A percentile compares a stretch with the other conserved stretches of the same genome.
Conservation (phyloP, 2,329 filamentous ascomycete species). For the Aspergillus sp. region DNA sequence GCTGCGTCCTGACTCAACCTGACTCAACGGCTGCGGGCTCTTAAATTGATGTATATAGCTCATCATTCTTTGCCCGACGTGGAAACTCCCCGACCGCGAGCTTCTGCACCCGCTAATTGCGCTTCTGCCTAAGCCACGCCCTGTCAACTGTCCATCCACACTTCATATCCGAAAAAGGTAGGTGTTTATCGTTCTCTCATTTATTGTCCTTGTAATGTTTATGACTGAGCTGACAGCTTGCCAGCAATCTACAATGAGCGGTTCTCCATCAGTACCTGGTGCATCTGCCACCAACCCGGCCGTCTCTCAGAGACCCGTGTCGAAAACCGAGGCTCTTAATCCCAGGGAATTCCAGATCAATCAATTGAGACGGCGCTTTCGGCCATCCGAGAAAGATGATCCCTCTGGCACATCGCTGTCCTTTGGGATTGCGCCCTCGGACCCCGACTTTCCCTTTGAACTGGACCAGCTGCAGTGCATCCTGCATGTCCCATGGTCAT, state of each 20-base stretch:
- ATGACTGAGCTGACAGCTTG: constrained; percentile 12
- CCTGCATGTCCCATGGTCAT: constrained; percentile 54
- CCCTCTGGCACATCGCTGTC: constrained; percentile 48
- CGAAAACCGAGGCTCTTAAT: constrained; percentile 54
- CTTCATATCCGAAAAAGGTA: constrained; percentile 18
- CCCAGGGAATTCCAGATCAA: constrained; percentile 65
- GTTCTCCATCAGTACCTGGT: constrained; percentile 22
- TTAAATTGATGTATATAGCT: constrained; percentile 18
- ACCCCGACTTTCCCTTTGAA: constrained; percentile 77
- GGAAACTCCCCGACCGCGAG: constrained; percentile 20
- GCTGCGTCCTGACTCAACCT: constrained; percentile 5
- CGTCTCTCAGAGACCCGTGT: constrained; percentile 53
- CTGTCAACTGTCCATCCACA: constrained; percentile 19
- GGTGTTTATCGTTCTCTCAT: constrained; percentile 2
- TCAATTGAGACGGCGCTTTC: constrained; percentile 61
- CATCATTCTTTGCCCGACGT: no score
- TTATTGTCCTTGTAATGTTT: constrained; percentile 1
- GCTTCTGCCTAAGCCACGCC: constrained; percentile 8
- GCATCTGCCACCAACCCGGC: constrained; percentile 27
- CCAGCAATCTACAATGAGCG: constrained; percentile 12
- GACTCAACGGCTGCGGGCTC: constrained; percentile 16
- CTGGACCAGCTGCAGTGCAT: constrained; percentile 59
- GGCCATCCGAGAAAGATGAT: constrained; percentile 37
- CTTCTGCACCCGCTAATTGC: constrained; percentile 1
- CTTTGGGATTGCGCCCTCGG: constrained; percentile 62